Percentiles rank a stretch among this genome's conserved stretches.
Conservation (phyloP, 495 filamentous ascomycete species). For the Xylaria bambusicola region DNA sequence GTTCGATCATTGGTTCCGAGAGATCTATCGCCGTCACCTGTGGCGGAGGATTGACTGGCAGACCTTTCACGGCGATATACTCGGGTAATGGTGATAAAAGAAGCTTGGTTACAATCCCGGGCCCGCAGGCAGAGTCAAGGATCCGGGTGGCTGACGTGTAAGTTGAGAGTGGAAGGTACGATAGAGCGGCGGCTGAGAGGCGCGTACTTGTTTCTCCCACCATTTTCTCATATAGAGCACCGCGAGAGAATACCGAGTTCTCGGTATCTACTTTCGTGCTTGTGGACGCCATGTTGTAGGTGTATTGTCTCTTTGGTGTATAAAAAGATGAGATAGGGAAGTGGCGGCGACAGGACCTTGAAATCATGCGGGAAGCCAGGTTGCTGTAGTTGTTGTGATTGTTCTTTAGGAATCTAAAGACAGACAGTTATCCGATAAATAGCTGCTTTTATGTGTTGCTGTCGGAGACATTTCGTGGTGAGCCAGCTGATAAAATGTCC, state of each 20-base stretch:
- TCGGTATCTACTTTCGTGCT: not conserved
- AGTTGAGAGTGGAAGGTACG: conserved; percentile 23
- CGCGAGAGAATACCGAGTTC: conserved; percentile 9
- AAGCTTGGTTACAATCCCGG: conserved; percentile 26
- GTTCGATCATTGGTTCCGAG: conserved; percentile 23
- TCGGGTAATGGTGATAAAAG: conserved; percentile 22
- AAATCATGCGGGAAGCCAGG: not conserved
- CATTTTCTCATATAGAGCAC: conserved; percentile 21
- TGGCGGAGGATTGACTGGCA: conserved; percentile 23
- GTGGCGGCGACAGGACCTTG: not conserved
- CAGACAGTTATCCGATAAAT: too few relatives aligned
- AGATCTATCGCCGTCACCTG: conserved; percentile 27
- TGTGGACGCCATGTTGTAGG: not conserved
- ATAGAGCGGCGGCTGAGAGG: conserved; percentile 22
- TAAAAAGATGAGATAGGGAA: too few relatives aligned
- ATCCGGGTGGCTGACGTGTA: conserved; percentile 27
- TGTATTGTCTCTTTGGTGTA: not conserved
- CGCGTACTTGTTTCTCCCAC: conserved; percentile 21
- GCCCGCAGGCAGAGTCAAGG: conserved; percentile 26
- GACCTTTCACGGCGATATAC: conserved; percentile 16
- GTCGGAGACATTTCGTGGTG: not conserved
- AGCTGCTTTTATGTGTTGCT: not conserved
- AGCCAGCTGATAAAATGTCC: not conserved
- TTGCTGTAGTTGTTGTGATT: not conserved
- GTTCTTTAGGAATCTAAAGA: not conserved